Evolutionary conservation across 2,329 filamentous ascomycete species (phyloP).

Genomic region (Xylariaceae sp.): DNA sequence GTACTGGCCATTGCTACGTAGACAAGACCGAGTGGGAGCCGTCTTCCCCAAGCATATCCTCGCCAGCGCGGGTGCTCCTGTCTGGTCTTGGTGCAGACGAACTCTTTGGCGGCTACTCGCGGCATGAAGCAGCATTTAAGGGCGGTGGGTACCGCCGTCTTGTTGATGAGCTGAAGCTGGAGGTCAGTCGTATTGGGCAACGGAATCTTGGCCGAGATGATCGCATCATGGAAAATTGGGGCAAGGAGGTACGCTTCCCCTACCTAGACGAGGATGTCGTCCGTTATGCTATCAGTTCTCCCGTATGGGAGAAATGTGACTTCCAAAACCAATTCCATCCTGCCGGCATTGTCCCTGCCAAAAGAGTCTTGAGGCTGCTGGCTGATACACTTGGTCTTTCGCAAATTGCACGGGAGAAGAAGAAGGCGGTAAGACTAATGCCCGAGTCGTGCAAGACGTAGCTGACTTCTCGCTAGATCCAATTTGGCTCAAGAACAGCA

Average conservation of each 20-base stretch:
- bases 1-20: constrained; percentile 55
- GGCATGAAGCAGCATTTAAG: constrained; percentile 77
- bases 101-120: constrained; percentile 89
- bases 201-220: constrained; percentile 96
- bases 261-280: constrained; percentile 88
- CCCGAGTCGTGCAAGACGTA: background rate
- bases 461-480: constrained; percentile 57
- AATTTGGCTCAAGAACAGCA: constrained; percentile 80
- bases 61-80: constrained; percentile 78
- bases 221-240: constrained; percentile 86
- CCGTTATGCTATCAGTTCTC: constrained; percentile 73
- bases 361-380: constrained; percentile 77
- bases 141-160: constrained; percentile 71
- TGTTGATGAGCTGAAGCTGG: constrained; percentile 79
- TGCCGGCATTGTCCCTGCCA: constrained; percentile 69
- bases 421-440: constrained; percentile 70
- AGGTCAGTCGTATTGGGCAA: constrained; percentile 83
- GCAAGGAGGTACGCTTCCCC: constrained; percentile 85
- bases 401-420: constrained; percentile 81
- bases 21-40: constrained; percentile 31
- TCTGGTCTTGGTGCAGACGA: constrained; percentile 96
- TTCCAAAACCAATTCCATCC: constrained; percentile 60
- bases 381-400: constrained; percentile 74
- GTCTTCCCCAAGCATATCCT: constrained; percentile 43
- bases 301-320: constrained; percentile 86